Evolutionary conservation across 2,329 filamentous ascomycete species (phyloP).

Genomic region (Talaromyces funiculosus): DNA sequence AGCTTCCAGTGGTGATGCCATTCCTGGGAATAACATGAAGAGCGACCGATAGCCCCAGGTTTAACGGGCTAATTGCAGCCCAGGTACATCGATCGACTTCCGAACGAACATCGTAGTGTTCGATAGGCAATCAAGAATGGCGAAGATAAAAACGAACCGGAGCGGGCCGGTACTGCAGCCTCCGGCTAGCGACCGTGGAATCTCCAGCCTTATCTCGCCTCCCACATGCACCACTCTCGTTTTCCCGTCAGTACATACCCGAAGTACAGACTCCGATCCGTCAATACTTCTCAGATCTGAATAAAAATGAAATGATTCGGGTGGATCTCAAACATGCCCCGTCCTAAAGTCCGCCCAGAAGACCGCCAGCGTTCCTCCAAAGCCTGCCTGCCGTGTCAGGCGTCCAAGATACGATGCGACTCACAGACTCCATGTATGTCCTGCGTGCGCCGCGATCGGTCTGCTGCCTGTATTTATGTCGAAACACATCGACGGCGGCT

Average conservation of each 20-base stretch:
- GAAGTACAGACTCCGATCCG: neutral
- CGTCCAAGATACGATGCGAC: slow-evolving; percentile 49
- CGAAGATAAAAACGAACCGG: neutral
- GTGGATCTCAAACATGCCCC: slow-evolving; percentile 39
- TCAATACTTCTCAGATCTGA: no score
- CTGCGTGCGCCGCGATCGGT: slow-evolving; percentile 43
- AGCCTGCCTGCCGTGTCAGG: slow-evolving; percentile 46
- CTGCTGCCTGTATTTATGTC: slow-evolving; percentile 32
- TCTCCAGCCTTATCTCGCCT: neutral
- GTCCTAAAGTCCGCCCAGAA: slow-evolving; percentile 47
- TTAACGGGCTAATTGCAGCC: neutral
- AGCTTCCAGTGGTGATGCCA: neutral
- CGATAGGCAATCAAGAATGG: no score
- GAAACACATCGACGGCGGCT: slow-evolving; percentile 21
- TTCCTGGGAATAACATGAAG: neutral
- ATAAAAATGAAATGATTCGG: neutral
- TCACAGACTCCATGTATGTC: slow-evolving; percentile 46
- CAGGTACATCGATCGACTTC: neutral
- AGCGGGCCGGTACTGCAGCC: neutral
- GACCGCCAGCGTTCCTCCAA: slow-evolving; percentile 47
- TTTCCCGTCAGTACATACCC: neutral
- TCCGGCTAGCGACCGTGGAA: neutral
- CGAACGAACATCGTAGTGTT: neutral
- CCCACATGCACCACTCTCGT: neutral
- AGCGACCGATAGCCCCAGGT: neutral